Evolutionary conservation across 1,284 basidiomycete genomes (phyloP).

Genomic region (Marasmius oreades): DNA sequence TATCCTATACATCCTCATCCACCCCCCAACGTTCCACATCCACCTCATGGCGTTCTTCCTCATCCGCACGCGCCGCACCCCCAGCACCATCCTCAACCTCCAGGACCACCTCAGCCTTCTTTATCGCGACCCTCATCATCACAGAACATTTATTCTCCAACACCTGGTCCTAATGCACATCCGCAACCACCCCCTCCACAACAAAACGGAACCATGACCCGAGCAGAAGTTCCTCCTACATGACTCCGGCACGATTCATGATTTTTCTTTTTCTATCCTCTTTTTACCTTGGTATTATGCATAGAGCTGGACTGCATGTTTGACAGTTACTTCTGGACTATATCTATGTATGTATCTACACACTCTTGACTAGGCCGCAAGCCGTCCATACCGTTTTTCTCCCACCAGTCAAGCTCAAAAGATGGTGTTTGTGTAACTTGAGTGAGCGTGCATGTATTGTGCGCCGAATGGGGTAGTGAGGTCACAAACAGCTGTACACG

Average conservation of each 20-base stretch:
- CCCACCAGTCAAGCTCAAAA: background rate
- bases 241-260: conserved; percentile 23
- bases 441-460: background rate
- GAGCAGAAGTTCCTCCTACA: conserved; percentile 27
- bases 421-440: background rate
- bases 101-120: conserved; percentile 30
- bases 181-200: conserved; percentile 20
- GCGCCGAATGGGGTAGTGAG: background rate
- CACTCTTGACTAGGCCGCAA: background rate
- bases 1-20: conserved; percentile 36
- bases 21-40: conserved; percentile 36
- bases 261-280: background rate
- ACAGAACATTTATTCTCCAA: conserved; percentile 45
- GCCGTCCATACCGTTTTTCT: conserved; percentile 2
- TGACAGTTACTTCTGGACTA: background rate
- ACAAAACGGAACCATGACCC: conserved; percentile 30
- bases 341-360: conserved; percentile 2
- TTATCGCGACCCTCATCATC: conserved; percentile 42
- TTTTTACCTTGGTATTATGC: conserved; percentile 4
- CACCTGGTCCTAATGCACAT: conserved; percentile 24
- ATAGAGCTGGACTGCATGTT: conserved; percentile 1
- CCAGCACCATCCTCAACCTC: conserved; percentile 19
- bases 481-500: background rate
- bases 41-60: conserved; percentile 38
- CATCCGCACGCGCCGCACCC: conserved; percentile 38